A percentile compares a stretch with the other conserved stretches of the same genome.
These are phyloP conservation scores for Gamsiella multidivaricata DNA, from an alignment of 192 early-diverging fungal genomes.

Conservation along the genomic window DNA sequence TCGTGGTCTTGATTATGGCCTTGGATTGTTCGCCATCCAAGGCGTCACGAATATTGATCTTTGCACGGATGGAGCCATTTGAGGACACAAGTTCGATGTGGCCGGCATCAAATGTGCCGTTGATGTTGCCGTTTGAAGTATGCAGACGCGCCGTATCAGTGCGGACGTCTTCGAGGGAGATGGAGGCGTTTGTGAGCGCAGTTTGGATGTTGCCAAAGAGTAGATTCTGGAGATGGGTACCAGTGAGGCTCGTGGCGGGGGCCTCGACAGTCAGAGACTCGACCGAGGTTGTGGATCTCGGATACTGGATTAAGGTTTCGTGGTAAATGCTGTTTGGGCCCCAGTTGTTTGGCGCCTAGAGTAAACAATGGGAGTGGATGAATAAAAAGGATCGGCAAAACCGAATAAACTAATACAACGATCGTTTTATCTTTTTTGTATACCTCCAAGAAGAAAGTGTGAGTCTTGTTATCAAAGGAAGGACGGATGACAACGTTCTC, in stretches of 20 bases:
- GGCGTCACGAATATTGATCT: constrained; percentile 22
- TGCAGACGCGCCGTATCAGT: constrained; percentile 3
- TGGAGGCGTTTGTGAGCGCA: constrained; percentile 26
- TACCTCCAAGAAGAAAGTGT: constrained; percentile 24
- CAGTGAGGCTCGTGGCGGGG: constrained; percentile 17
- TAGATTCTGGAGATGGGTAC: constrained; percentile 2
- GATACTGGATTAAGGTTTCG: constrained; percentile 36
- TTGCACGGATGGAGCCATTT: constrained; percentile 28
- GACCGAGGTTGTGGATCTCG: not conserved
- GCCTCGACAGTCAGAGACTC: constrained; percentile 14
- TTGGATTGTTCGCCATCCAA: constrained; percentile 16
- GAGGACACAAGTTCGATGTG: constrained; percentile 20
- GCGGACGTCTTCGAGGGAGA: not conserved
- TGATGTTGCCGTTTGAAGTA: constrained; percentile 26
- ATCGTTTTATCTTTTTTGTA: not conserved
- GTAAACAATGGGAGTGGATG: not conserved
- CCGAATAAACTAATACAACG: not conserved
- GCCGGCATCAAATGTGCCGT: constrained; percentile 20
- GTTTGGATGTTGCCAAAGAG: constrained; percentile 17
- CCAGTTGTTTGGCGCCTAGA: constrained; percentile 16
- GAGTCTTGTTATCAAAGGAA: constrained; percentile 10
- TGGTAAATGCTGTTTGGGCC: constrained; percentile 14
- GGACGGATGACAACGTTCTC: constrained; percentile 20
- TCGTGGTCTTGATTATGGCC: constrained; percentile 9
- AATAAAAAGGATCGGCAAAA: not conserved